phyloP scores from a whole-genome alignment of 352 stramenopile species.

The Phytophthora citricola region DNA sequence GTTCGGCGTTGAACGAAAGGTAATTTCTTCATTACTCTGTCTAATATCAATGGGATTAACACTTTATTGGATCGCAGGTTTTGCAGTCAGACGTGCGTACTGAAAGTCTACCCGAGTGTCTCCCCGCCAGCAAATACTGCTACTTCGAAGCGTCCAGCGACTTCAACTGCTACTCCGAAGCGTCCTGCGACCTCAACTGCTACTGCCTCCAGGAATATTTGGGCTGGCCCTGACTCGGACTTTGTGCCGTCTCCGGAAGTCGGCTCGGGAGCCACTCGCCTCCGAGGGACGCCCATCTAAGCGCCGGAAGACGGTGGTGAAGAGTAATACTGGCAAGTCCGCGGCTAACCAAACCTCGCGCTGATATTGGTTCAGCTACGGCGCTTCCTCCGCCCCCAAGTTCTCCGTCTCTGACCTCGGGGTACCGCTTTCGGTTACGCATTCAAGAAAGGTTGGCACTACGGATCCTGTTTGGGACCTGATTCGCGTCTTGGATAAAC shows the following conservation, averaged over 20 bases:
- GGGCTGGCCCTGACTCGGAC: neutral
- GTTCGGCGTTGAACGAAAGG: slow-evolving; percentile 9
- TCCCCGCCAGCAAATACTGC: no score
- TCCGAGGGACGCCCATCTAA: neutral
- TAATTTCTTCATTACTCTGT: neutral
- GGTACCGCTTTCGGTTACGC: neutral
- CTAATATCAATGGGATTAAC: neutral
- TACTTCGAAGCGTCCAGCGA: no score
- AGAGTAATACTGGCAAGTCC: neutral
- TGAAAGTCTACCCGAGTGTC: neutral
- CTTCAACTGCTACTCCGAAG: no score
- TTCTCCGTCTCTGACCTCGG: slow-evolving; percentile 1
- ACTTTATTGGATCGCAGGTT: neutral
- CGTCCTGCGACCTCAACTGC: no score
- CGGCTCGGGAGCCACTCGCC: neutral
- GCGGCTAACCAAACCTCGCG: no score
- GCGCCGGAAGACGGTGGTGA: neutral
- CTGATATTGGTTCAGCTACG: neutral
- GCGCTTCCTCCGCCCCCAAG: neutral
- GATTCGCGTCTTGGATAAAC: slow-evolving; percentile 6
- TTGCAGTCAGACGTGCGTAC: neutral
- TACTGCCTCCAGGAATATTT: no score
- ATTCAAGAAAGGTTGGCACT: neutral
- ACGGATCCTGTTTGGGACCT: slow-evolving; percentile 8
- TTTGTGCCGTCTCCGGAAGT: neutral